phyloP scores from a whole-genome alignment of 495 filamentous ascomycete genomes.

The Baudoinia panamericana region DNA sequence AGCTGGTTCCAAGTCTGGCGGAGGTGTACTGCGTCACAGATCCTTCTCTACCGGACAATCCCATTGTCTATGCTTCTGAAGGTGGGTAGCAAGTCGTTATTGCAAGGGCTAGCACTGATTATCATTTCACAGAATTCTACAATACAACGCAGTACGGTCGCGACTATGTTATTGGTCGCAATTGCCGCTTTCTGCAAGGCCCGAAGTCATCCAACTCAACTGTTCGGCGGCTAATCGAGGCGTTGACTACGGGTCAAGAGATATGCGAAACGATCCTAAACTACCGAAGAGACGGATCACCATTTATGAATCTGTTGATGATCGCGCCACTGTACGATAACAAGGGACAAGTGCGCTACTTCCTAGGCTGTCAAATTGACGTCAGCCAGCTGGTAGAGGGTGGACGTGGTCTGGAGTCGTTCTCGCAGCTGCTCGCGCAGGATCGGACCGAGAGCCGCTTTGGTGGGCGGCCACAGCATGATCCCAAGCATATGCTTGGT shows the following conservation, averaged over 20 bases:
- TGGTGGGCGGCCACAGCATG: slow-evolving; percentile 3
- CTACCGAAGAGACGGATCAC: slow-evolving; percentile 50
- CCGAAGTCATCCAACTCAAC: slow-evolving; percentile 41
- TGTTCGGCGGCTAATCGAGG: slow-evolving; percentile 42
- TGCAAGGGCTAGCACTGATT: not conserved
- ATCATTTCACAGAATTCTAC: slow-evolving; percentile 35
- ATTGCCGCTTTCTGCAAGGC: slow-evolving; percentile 53
- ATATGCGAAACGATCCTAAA: slow-evolving; percentile 56
- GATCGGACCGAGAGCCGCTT: slow-evolving; percentile 20
- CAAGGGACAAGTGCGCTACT: slow-evolving; percentile 44
- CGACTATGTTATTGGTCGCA: slow-evolving; percentile 44
- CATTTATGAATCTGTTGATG: slow-evolving; percentile 55
- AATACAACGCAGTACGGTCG: slow-evolving; percentile 49
- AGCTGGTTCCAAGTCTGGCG: slow-evolving; percentile 28
- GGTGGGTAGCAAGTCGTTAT: slow-evolving; percentile 10
- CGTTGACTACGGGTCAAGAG: slow-evolving; percentile 43
- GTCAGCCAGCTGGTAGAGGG: slow-evolving; percentile 46
- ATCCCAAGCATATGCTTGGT: slow-evolving; percentile 15
- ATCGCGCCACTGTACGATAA: slow-evolving; percentile 49
- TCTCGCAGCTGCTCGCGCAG: slow-evolving; percentile 34
- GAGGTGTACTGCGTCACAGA: slow-evolving; percentile 31
- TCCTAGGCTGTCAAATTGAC: slow-evolving; percentile 51
- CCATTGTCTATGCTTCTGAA: slow-evolving; percentile 30
- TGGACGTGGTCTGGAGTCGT: slow-evolving; percentile 43
- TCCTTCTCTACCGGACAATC: slow-evolving; percentile 27